Evolutionary conservation across 2,329 filamentous ascomycete genomes (phyloP).

Genomic region (Alternaria postmessia): DNA sequence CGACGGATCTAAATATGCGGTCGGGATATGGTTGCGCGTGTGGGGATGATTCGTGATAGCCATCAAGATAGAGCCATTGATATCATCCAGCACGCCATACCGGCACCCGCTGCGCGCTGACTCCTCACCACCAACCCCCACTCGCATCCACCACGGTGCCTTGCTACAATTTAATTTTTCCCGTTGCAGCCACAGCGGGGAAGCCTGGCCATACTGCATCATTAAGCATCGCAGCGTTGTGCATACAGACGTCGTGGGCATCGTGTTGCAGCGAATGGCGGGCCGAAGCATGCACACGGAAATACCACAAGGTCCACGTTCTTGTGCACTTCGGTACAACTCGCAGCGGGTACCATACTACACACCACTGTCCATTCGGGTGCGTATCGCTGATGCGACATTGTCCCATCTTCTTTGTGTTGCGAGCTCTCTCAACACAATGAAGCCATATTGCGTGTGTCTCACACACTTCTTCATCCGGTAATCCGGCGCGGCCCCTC

Average conservation of each 20-base stretch:
- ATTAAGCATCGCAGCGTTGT: slow-evolving; percentile 27
- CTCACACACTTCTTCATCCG: slow-evolving; percentile 23
- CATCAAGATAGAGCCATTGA: slow-evolving; percentile 37
- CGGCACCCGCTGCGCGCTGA: slow-evolving; percentile 26
- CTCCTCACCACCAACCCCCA: slow-evolving; percentile 26
- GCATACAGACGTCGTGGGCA: neutral
- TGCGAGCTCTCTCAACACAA: slow-evolving; percentile 26
- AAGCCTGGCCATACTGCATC: slow-evolving; percentile 13
- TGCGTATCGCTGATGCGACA: slow-evolving; percentile 32
- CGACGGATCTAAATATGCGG: slow-evolving; percentile 31
- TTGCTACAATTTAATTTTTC: slow-evolving; percentile 25
- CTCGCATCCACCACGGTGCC: slow-evolving; percentile 33
- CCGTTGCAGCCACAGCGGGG: slow-evolving; percentile 23
- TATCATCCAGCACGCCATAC: slow-evolving; percentile 48
- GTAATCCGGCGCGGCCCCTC: slow-evolving; percentile 25
- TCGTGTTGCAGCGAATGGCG: slow-evolving; percentile 35
- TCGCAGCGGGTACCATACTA: slow-evolving; percentile 28
- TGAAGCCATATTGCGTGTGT: slow-evolving; percentile 32
- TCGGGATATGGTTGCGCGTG: slow-evolving; percentile 33
- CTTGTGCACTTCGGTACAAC: slow-evolving; percentile 20
- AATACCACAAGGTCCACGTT: slow-evolving; percentile 35
- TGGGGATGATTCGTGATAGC: slow-evolving; percentile 42
- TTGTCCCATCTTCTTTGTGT: slow-evolving; percentile 18
- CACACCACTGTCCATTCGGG: slow-evolving; percentile 23
- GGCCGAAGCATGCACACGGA: slow-evolving; percentile 17